Base-by-base conservation (phyloP, 2,329 filamentous ascomycete species). In the Allantophomopsis lycopodina region DNA sequence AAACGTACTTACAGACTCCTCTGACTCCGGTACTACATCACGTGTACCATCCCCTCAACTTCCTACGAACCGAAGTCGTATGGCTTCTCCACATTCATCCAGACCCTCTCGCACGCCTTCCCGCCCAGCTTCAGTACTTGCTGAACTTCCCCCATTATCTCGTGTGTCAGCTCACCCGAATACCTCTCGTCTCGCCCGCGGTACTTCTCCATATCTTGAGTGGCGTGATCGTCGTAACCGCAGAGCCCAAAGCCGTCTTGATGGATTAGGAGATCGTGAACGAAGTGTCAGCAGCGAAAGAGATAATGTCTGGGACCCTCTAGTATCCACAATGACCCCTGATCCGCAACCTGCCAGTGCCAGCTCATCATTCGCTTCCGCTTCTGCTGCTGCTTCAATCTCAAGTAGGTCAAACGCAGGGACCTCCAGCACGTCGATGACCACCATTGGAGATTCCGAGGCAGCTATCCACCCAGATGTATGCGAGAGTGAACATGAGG, bases 251-350 rank as follows among this genome's bases (percentile, higher is more conserved):
- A 12, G 23, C 11, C 23, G 23, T 28, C 23, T 28, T 28, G 79
- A 93, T 57, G 86, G 86, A 4, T 70, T 94, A 13, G 87, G 86
- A 31, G 86, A 94, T 59, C 81, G 87, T 42, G 75, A 85, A 46
- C 76, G 86, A 49, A 94, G 86, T 57, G 62, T 85, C n/a, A 87
- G 80, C 53, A 79, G 81, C 1, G 79, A 61, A 40, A 68, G 64
- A 32, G 70, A 75, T 45, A 68, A 70, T 37, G 66, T 68, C 1
- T 95, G 88, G 88, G 81, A 89, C 43, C 85, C 79, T 3, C 75
- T 95, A 39, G 65, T 87, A 42, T 79, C 73, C 6, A 93, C 84
- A 0, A 71, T 95, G 44, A 79, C 83, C 0, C 84, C 85, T 1
- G 87, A 94, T 55, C 77, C 81, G 13, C 80, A 84, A 44, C 71